Evolutionary conservation across 2,329 filamentous ascomycete species (phyloP).

Genomic region (Trichoderma sp.): DNA sequence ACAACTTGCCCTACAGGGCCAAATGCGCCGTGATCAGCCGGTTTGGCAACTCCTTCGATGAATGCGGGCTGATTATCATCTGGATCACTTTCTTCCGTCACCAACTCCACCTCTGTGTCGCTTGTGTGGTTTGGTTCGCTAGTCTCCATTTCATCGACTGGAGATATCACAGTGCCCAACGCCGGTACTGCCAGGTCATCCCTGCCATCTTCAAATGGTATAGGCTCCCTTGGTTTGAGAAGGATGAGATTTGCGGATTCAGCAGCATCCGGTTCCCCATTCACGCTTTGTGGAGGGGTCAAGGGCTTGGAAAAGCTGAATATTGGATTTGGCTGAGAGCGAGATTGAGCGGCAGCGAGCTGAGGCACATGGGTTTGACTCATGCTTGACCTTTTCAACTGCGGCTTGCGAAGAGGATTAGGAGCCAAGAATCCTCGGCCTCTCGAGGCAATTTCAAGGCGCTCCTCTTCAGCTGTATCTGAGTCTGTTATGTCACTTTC

Average conservation of each 20-base stretch:
- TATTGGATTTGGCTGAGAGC: conserved; percentile 21
- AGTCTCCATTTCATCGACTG: conserved; percentile 37
- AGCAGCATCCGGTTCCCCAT: neutral
- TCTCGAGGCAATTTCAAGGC: conserved; percentile 44
- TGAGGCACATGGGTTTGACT: conserved; percentile 41
- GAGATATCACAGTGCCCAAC: conserved; percentile 29
- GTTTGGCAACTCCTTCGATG: neutral
- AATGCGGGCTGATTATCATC: conserved; percentile 27
- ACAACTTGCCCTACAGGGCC: conserved; percentile 14
- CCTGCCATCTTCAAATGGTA: neutral
- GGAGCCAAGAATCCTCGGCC: conserved; percentile 32
- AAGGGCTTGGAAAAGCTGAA: conserved; percentile 45
- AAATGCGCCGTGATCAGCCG: conserved; percentile 5
- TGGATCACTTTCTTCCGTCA: conserved; percentile 39
- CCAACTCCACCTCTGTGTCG: conserved; percentile 36
- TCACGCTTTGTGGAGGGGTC: conserved; percentile 29
- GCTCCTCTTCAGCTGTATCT: conserved; percentile 48
- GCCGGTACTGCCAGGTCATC: conserved; percentile 25
- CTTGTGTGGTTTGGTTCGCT: conserved; percentile 39
- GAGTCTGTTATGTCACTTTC: conserved; percentile 48
- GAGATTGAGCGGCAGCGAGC: conserved; percentile 27
- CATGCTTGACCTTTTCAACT: conserved; percentile 46
- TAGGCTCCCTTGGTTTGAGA: conserved; percentile 10
- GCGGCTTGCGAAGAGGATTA: conserved; percentile 41
- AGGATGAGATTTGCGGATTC: conserved; percentile 6